Conservation (phyloP, 208 protist genomes). For the Trypanosoma rangeli region DNA sequence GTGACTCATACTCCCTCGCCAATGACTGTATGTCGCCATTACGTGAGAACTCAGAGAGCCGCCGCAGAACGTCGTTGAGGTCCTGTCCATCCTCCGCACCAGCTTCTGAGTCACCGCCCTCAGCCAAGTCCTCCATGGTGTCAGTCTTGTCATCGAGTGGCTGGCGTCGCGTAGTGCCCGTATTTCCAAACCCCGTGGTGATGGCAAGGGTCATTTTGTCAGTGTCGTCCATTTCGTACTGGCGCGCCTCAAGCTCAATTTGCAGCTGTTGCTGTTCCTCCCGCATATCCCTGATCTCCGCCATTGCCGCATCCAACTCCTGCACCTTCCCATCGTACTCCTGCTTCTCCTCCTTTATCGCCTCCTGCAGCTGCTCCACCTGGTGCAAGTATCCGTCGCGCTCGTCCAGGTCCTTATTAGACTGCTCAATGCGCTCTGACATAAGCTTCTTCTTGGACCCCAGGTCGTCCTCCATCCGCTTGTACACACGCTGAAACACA, state of each 20-base stretch:
- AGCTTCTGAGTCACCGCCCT: conserved; percentile 22
- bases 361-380: conserved; percentile 75
- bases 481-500: conserved; percentile 97
- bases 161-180: neutral
- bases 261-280: conserved; percentile 83
- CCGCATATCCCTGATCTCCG: conserved; percentile 87
- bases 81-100: conserved; percentile 26
- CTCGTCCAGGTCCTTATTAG: conserved; percentile 95
- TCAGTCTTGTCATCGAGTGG: conserved; percentile 25
- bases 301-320: conserved; percentile 78
- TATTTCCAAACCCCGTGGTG: neutral
- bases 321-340: conserved; percentile 75
- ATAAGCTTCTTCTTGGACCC: conserved; percentile 92
- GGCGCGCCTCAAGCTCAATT: conserved; percentile 79
- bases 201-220: conserved; percentile 28
- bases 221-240: conserved; percentile 74
- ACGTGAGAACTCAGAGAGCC: conserved; percentile 79
- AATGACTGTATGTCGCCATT: conserved; percentile 88
- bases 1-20: conserved; percentile 78
- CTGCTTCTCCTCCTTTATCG: conserved; percentile 77
- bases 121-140: conserved; percentile 28
- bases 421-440: conserved; percentile 94
- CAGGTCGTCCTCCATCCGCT: conserved; percentile 94
- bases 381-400: conserved; percentile 86
- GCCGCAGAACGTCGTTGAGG: conserved; percentile 78